Evolutionary conservation across 345 rosid species (phyloP).

Genomic region (Citrus medica): DNA sequence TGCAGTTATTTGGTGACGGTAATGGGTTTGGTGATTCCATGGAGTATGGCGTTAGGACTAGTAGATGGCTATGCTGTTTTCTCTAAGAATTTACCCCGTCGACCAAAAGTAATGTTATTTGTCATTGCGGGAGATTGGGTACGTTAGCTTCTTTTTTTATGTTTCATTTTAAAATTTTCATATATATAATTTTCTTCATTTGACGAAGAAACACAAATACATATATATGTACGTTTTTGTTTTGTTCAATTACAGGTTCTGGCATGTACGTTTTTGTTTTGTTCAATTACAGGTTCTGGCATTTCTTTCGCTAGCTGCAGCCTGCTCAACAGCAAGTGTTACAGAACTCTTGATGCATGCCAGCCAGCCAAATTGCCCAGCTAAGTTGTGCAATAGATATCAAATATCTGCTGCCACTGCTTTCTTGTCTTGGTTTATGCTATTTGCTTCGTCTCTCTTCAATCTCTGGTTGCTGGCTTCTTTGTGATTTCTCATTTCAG

Average conservation of each 20-base stretch:
- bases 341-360: slow-evolving; percentile 31
- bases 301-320: slow-evolving; percentile 55
- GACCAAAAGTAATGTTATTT: slow-evolving; percentile 36
- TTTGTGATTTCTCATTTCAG: slow-evolving; percentile 12
- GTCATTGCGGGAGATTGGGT: slow-evolving; percentile 60
- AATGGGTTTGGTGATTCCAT: slow-evolving; percentile 69
- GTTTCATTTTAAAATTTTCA: neutral
- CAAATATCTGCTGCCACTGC: slow-evolving; percentile 68
- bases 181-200: neutral
- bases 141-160: slow-evolving; percentile 6
- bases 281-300: slow-evolving; percentile 41
- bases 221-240: too few species aligned
- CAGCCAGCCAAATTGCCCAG: slow-evolving; percentile 28
- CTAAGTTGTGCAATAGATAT: slow-evolving; percentile 42
- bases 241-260: slow-evolving; percentile 35
- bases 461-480: slow-evolving; percentile 62
- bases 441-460: slow-evolving; percentile 52
- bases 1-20: slow-evolving; percentile 63
- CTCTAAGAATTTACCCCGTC: slow-evolving; percentile 37
- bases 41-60: slow-evolving; percentile 52
- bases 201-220: neutral
- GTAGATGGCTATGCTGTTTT: slow-evolving; percentile 55
- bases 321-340: slow-evolving; percentile 56
- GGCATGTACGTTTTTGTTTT: slow-evolving; percentile 6
- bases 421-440: slow-evolving; percentile 57